phyloP scores from a whole-genome alignment of 2,329 filamentous ascomycete species.

The Xylariaceae sp. region DNA sequence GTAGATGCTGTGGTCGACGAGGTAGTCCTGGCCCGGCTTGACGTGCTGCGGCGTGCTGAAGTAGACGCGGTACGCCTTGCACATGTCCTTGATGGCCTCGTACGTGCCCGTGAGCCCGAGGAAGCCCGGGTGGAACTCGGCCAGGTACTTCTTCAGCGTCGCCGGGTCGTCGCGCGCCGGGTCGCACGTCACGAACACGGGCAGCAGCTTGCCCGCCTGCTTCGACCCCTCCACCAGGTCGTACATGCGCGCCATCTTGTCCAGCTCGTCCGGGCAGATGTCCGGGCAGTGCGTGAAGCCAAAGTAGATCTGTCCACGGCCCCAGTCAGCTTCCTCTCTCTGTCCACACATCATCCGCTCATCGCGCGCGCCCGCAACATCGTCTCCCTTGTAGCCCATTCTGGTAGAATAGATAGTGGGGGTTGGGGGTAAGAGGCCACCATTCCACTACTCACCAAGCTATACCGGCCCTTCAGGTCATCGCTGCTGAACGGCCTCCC shows the following conservation, averaged over 20 bases:
- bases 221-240: slow-evolving; percentile 59
- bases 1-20: slow-evolving; percentile 98
- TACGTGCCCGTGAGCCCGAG: slow-evolving; percentile 89
- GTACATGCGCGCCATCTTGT: slow-evolving; percentile 98
- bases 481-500: slow-evolving; percentile 69
- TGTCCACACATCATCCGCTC: too few species aligned
- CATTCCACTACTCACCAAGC: slow-evolving; percentile 60
- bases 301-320: slow-evolving; percentile 89
- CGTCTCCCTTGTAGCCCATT: too few species aligned
- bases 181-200: slow-evolving; percentile 93
- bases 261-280: slow-evolving; percentile 96
- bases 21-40: slow-evolving; percentile 88
- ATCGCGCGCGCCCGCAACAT: too few species aligned
- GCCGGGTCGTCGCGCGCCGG: slow-evolving; percentile 82
- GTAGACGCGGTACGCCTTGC: slow-evolving; percentile 94
- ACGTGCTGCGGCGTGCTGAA: slow-evolving; percentile 88
- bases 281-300: slow-evolving; percentile 98
- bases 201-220: slow-evolving; percentile 49
- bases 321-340: too few species aligned
- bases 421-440: too few species aligned
- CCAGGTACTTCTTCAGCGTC: slow-evolving; percentile 76
- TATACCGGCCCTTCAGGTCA: slow-evolving; percentile 81
- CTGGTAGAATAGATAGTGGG: too few species aligned
- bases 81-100: slow-evolving; percentile 86
- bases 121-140: slow-evolving; percentile 82